A percentile compares a stretch with the other conserved stretches of the same genome.
Conservation (phyloP, 192 early-diverging fungal genomes). For the Coemansia sp. region DNA sequence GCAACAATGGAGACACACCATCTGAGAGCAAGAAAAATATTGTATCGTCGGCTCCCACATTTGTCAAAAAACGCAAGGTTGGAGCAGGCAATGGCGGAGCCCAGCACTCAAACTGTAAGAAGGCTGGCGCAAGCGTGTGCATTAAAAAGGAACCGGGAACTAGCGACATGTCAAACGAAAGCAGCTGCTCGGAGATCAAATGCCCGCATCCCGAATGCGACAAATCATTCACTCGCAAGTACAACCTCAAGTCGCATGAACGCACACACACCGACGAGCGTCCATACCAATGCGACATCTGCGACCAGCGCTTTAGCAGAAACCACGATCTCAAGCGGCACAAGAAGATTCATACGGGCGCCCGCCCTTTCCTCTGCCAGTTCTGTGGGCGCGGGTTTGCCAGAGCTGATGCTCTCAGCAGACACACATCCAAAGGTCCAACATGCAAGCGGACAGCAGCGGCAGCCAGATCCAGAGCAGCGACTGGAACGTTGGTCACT, state of each 20-base stretch:
- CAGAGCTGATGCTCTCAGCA: slow-evolving; percentile 47
- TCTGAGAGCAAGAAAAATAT: not conserved
- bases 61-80: slow-evolving; percentile 28
- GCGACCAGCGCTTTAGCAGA: slow-evolving; percentile 68
- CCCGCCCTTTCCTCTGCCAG: slow-evolving; percentile 62
- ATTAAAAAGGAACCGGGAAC: not conserved
- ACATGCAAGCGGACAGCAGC: slow-evolving; percentile 51
- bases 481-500: not conserved
- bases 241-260: slow-evolving; percentile 85
- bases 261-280: slow-evolving; percentile 76
- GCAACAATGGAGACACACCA: not conserved
- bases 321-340: slow-evolving; percentile 82
- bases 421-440: slow-evolving; percentile 49
- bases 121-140: not conserved
- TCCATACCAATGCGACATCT: slow-evolving; percentile 67
- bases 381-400: slow-evolving; percentile 55
- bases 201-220: slow-evolving; percentile 75
- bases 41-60: not conserved
- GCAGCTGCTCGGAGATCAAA: slow-evolving; percentile 42
- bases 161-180: slow-evolving; percentile 2
- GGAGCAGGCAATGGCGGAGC: not conserved
- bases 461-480: slow-evolving; percentile 9
- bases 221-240: slow-evolving; percentile 82
- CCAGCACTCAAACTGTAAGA: slow-evolving; percentile 3
- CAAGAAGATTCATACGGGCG: slow-evolving; percentile 64